Base-by-base conservation (phyloP, 345 rosid species). In the Salix viminalis region DNA sequence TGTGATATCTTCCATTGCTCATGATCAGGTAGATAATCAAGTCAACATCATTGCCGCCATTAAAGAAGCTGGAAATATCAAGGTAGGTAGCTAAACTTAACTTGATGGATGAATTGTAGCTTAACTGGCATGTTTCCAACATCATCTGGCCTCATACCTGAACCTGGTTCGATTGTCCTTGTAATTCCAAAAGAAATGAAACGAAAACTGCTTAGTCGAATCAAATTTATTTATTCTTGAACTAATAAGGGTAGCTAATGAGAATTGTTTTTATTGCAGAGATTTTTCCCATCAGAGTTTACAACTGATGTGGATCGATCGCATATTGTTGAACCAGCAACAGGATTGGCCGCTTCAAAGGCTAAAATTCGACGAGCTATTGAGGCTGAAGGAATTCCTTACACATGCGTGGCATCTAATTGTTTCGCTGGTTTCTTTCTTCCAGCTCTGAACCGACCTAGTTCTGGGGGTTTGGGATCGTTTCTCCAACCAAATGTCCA, bases 21-120 rank as follows among this genome's bases (percentile, higher is more conserved):
- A 36, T 19, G 68, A 72, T 83, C 90, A 84, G 78, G 8, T 91
- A 3, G 83, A 83, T 3, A 94, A 91, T 84, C 97, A 94, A 83
- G 85, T 77, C 46, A 94, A 94, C 85, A 91, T 94, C 84, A 79
- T 92, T 30, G 85, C 89, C 2, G 98, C 97, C 68, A 90, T 92
- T 62, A 92, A 91, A 75, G 96, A 92, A 84, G 94, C 96, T 30
- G 97, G 96, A 28, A 92, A 88, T 42, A 79, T 94, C 14, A 94
- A 92, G 96, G 97, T 91, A 32, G 19, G 44, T n/a, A 6, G 23
- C 60, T 56, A 32, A 7, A 6, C 37, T 64, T 72, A 37, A 24
- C 1, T 39, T 4, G 6, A 13, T 12, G 13, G 44, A 41, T 41
- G 44, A 41, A 41, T 5, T 34, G 36, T 34, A 34, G 36, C 6